Conservation (phyloP, 495 filamentous ascomycete species). For the Talaromyces stipitatus region DNA sequence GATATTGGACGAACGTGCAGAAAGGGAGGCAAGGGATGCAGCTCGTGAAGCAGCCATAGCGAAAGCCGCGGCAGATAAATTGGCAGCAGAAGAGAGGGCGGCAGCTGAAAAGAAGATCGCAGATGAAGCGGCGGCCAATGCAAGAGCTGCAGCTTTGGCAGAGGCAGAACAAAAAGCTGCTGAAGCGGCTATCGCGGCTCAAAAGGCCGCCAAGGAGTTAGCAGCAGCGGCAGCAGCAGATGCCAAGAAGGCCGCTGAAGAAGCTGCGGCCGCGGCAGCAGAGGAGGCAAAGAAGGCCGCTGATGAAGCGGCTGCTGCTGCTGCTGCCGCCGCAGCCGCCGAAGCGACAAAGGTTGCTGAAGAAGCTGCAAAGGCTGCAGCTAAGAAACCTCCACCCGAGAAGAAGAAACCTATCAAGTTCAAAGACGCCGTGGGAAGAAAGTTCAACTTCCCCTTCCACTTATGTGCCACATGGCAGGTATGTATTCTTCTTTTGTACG, state of each 20-base stretch:
- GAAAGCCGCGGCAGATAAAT: constrained; percentile 46
- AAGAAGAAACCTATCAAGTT: constrained; percentile 68
- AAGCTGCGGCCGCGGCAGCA: constrained; percentile 39
- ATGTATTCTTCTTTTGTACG: constrained; percentile 20
- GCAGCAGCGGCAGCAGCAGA: constrained; percentile 29
- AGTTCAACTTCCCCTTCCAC: constrained; percentile 79
- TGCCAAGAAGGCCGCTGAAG: constrained; percentile 25
- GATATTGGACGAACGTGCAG: constrained; percentile 39
- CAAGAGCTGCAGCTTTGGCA: constrained; percentile 29
- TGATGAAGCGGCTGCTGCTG: constrained; percentile 36
- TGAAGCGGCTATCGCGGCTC: constrained; percentile 40
- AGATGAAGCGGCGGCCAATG: constrained; percentile 31
- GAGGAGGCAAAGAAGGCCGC: constrained; percentile 36
- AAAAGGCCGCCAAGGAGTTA: constrained; percentile 43
- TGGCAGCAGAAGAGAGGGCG: constrained; percentile 38
- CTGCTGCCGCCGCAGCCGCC: constrained; percentile 15
- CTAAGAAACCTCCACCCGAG: constrained; percentile 25
- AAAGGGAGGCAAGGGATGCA: constrained; percentile 32
- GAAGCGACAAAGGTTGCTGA: constrained; percentile 17
- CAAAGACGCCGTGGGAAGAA: constrained; percentile 78
- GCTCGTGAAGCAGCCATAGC: constrained; percentile 34
- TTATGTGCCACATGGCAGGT: constrained; percentile 76
- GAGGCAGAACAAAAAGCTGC: constrained; percentile 39
- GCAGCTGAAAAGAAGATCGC: constrained; percentile 36
- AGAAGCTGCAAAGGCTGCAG: constrained; percentile 23